Conservation (phyloP, 192 early-diverging fungal genomes). For the Backusella mclennaniae region DNA sequence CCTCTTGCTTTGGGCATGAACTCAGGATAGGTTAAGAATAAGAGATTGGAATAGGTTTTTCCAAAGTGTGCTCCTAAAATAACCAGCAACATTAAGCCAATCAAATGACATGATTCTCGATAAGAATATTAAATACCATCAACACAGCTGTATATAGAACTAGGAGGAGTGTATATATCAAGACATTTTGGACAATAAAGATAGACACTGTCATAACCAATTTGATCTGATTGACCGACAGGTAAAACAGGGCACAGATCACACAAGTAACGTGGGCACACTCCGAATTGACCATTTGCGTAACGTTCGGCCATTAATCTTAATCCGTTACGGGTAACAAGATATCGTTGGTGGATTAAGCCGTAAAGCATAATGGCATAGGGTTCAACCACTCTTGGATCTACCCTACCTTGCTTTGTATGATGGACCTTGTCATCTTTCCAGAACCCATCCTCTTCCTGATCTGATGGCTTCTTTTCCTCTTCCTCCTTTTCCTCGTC, state of each 20-base stretch:
- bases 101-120: conserved; percentile 15
- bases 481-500: background rate
- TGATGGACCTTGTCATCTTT: conserved; percentile 14
- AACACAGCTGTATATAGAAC: conserved; percentile 60
- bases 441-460: conserved; percentile 29
- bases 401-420: background rate
- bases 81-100: conserved; percentile 2
- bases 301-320: conserved; percentile 82
- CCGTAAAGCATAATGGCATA: conserved; percentile 91
- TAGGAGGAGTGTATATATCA: conserved; percentile 74
- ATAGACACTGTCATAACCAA: conserved; percentile 69
- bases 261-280: conserved; percentile 72
- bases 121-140: conserved; percentile 49
- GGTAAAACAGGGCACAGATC: conserved; percentile 62
- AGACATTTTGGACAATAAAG: conserved; percentile 77
- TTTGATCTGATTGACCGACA: conserved; percentile 64
- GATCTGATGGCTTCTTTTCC: background rate
- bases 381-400: conserved; percentile 56
- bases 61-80: conserved; percentile 87
- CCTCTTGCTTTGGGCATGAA: conserved; percentile 57
- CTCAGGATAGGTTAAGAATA: conserved; percentile 86
- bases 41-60: conserved; percentile 88
- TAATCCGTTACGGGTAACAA: conserved; percentile 85
- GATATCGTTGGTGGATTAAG: conserved; percentile 89
- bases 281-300: conserved; percentile 69